phyloP scores from a whole-genome alignment of 2,329 filamentous ascomycete species.

The Blastomyces emzantsi region DNA sequence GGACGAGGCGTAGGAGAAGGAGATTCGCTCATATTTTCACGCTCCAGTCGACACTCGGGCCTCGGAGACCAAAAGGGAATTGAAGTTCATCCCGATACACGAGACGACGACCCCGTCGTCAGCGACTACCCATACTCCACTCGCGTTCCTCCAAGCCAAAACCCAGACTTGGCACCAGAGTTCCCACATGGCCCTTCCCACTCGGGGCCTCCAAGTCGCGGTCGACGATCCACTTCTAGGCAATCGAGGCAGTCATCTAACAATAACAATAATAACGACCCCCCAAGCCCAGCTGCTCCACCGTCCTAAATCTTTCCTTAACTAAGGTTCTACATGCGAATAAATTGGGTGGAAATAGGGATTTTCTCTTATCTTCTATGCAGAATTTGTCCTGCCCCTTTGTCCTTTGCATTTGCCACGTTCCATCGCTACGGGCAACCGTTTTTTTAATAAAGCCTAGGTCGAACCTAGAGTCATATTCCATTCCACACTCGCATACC shows the following conservation, averaged over 20 bases:
- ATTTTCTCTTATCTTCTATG: background rate
- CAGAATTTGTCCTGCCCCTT: background rate
- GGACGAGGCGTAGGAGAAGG: constrained; percentile 36
- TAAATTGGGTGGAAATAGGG: background rate
- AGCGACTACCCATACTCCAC: constrained; percentile 26
- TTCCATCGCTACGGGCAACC: background rate
- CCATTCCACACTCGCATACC: background rate
- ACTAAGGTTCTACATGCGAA: background rate
- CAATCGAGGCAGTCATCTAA: constrained; percentile 21
- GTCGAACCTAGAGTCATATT: background rate
- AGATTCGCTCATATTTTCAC: constrained; percentile 33
- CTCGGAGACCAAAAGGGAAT: constrained; percentile 36
- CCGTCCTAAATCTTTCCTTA: background rate
- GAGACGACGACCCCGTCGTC: constrained; percentile 38
- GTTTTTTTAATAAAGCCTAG: background rate
- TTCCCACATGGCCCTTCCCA: constrained; percentile 35
- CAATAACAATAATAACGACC: background rate
- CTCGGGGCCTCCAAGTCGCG: constrained; percentile 28
- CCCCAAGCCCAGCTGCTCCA: background rate
- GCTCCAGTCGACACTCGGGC: constrained; percentile 30
- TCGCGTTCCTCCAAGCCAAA: constrained; percentile 39
- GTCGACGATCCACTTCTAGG: constrained; percentile 29
- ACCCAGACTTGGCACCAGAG: constrained; percentile 37
- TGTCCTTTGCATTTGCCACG: background rate
- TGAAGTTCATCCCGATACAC: constrained; percentile 41